Evolutionary conservation across 1,139 yeast species (phyloP).

Genomic region (Suhomyces guaymorum): DNA sequence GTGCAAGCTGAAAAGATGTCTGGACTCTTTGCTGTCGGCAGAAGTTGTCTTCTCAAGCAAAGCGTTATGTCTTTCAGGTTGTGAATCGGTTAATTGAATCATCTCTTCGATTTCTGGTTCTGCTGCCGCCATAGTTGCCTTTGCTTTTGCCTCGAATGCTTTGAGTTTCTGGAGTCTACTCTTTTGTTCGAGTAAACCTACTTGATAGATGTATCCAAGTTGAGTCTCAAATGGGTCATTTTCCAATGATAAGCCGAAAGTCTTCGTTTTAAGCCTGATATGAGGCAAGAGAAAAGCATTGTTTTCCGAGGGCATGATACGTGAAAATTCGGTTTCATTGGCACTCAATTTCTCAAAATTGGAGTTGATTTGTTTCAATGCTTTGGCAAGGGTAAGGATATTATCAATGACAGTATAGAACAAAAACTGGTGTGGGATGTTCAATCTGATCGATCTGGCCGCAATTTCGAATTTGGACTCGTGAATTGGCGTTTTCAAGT

Average conservation of each 20-base stretch:
- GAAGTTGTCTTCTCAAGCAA: background rate
- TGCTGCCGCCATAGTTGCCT: constrained; percentile 15
- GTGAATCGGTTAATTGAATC: constrained; percentile 13
- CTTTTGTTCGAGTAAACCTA: constrained; percentile 41
- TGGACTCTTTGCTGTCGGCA: no score
- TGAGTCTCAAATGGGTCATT: constrained; percentile 48
- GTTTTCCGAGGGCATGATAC: constrained; percentile 36
- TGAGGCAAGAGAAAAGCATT: constrained; percentile 33
- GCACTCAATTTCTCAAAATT: constrained; percentile 48
- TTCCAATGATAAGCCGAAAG: constrained; percentile 41
- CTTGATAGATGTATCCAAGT: constrained; percentile 37
- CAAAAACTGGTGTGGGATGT: constrained; percentile 62
- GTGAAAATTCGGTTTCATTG: constrained; percentile 39
- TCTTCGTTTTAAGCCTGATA: constrained; percentile 31
- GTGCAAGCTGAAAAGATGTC: no score
- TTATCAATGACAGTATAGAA: constrained; percentile 70
- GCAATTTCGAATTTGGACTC: constrained; percentile 17
- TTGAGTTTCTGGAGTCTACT: constrained; percentile 32
- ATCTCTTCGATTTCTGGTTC: constrained; percentile 17
- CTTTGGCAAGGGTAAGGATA: constrained; percentile 59
- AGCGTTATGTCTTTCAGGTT: background rate
- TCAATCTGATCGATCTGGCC: constrained; percentile 34
- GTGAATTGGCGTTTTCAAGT: constrained; percentile 15
- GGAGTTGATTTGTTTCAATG: constrained; percentile 53
- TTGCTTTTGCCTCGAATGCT: constrained; percentile 30